Percentiles rank a stretch among this genome's conserved stretches.
These are phyloP conservation scores for Cardamine occulta DNA, from an alignment of 345 rosid species.

Conservation along the genomic window DNA sequence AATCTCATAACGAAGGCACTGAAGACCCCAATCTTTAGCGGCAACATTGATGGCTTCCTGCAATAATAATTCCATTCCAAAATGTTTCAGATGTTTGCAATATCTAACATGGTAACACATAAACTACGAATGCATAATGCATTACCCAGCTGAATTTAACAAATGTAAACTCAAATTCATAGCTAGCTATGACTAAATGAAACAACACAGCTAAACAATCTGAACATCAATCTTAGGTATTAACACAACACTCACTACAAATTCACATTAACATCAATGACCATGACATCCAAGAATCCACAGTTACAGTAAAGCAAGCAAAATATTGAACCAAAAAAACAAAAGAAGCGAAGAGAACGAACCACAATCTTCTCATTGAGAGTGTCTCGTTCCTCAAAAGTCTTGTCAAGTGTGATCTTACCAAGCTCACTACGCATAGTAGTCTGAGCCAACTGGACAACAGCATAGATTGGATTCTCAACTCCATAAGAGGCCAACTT, in stretches of 20 bases:
- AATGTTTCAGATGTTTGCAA: constrained; percentile 7
- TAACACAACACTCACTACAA: not conserved
- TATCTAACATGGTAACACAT: constrained; percentile 2
- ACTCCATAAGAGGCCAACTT: constrained; percentile 89
- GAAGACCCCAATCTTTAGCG: constrained; percentile 89
- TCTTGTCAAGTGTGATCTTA: constrained; percentile 95
- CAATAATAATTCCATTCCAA: constrained; percentile 28
- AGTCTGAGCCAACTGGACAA: constrained; percentile 90
- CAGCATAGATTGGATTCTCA: constrained; percentile 91
- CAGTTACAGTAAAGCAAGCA: not conserved
- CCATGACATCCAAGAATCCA: not conserved
- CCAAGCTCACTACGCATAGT: constrained; percentile 99
- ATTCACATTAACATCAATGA: constrained; percentile 16
- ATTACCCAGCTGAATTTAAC: not conserved
- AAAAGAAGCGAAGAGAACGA: constrained; percentile 31
- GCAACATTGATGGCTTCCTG: constrained; percentile 95
- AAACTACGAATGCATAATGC: not conserved
- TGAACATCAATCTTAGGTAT: constrained; percentile 17
- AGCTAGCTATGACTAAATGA: not conserved
- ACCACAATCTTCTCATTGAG: constrained; percentile 96
- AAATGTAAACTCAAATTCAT: not conserved
- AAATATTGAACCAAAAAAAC: not conserved
- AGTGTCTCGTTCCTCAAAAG: constrained; percentile 92
- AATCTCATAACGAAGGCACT: constrained; percentile 96
- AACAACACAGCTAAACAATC: constrained; percentile 20